Percentiles rank a stretch among this genome's conserved stretches.
Conservation (phyloP, 2,329 filamentous ascomycete genomes). For the Emergomyces orientalis region DNA sequence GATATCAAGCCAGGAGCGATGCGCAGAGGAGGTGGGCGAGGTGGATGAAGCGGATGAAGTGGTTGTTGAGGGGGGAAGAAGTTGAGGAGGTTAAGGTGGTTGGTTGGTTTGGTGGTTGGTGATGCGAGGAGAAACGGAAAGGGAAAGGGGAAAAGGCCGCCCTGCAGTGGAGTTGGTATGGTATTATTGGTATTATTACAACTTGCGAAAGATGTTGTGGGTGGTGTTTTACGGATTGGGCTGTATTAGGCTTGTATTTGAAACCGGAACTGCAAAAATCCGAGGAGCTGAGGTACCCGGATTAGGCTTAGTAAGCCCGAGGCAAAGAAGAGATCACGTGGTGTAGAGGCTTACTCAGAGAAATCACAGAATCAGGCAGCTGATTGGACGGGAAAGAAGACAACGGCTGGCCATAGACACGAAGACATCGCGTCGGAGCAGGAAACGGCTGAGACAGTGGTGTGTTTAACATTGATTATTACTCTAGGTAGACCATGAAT, state of each 20-base stretch:
- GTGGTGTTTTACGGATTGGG: constrained; percentile 6
- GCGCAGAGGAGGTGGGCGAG: background rate
- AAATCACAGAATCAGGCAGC: constrained; percentile 2
- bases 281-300: background rate
- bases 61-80: background rate
- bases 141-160: too few species aligned
- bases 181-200: too few species aligned
- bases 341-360: too few species aligned
- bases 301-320: background rate
- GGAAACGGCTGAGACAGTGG: background rate
- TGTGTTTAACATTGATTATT: too few species aligned
- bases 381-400: constrained; percentile 2
- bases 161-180: background rate
- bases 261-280: background rate
- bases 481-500: background rate
- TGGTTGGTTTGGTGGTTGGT: background rate
- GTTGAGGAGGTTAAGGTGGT: too few species aligned
- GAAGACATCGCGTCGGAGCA: background rate
- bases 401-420: background rate
- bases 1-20: background rate
- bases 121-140: background rate
- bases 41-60: background rate
- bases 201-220: too few species aligned
- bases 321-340: background rate
- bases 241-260: background rate